Base-by-base conservation (phyloP, 2,329 filamentous ascomycete genomes). In the Curvularia hawaiiensis region DNA sequence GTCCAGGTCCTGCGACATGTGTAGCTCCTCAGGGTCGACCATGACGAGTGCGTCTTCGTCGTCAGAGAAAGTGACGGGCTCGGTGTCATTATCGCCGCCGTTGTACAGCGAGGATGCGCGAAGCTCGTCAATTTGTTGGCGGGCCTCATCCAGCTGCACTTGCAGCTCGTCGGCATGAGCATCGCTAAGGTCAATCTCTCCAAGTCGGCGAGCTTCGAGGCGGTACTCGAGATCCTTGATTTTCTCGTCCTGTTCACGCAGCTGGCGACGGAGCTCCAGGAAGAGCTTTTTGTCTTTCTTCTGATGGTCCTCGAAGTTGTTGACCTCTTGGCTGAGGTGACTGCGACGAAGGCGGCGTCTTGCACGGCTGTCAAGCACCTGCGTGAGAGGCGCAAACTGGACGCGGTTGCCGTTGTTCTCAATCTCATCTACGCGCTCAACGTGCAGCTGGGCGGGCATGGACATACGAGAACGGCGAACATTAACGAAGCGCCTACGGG, bases 291-390 rank as follows among this genome's bases (percentile, higher is more conserved):
- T 70, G 55, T 76, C 73, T 49, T 75, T 65, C 64, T 72, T 74
- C 60, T 73, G 67, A 59, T 77, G 70, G 47, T 75, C 69, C 24
- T 77, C 73, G 49, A 77, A 71, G 30, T 67, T 65, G 54, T 75
- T 78, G 48, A 78, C 72, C 63, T 78, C 75, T 56, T 79, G 75
- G 63, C 76, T 77, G 7, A 77, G 69, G 50, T 76, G 75, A 65
- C 67, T 77, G 30, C 75, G 77, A 50, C 75, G 75, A 18, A 79
- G 74, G 39, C 77, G 75, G 43, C 75, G 77, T 41, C 69, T 72
- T 7, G 65, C 67, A 55, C 74, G 74, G 43, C 61, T 57, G 30
- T 73, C 72, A 5, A 77, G 61, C 16, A 74, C 69, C 8, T 69
- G 69, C 22, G 62, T 64, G 40, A 77, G 69, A 14, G 75, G 75